phyloP scores from a whole-genome alignment of 2,329 filamentous ascomycete genomes.

The Colletotrichum falcatum region DNA sequence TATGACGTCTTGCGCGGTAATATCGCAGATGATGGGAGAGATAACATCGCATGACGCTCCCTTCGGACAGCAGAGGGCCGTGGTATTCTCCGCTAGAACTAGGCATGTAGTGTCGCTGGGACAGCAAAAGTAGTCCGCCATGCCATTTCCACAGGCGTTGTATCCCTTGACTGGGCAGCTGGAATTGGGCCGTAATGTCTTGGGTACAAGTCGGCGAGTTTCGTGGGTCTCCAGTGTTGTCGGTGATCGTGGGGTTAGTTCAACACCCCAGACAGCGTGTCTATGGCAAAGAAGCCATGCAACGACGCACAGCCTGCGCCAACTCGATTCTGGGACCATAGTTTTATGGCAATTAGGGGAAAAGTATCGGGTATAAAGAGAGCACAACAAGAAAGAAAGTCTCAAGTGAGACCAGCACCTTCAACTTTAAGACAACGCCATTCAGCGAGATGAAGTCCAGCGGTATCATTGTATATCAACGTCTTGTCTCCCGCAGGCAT shows the following conservation, averaged over 20 bases:
- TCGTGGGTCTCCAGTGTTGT: background rate
- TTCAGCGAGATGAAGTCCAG: slow-evolving; percentile 6
- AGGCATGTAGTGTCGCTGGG: slow-evolving; percentile 65
- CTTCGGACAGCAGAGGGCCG: slow-evolving; percentile 76
- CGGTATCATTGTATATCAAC: slow-evolving; percentile 30
- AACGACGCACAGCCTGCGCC: slow-evolving; percentile 22
- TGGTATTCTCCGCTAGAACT: slow-evolving; percentile 70
- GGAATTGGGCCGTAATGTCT: slow-evolving; percentile 11
- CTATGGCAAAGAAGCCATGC: slow-evolving; percentile 19
- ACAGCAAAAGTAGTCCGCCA: slow-evolving; percentile 78
- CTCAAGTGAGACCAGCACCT: background rate
- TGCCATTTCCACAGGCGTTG: slow-evolving; percentile 42
- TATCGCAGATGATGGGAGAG: slow-evolving; percentile 72
- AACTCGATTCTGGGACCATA: slow-evolving; percentile 12
- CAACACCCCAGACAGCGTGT: slow-evolving; percentile 8
- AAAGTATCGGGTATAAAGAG: background rate
- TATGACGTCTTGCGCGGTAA: slow-evolving; percentile 69
- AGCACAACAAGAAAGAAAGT: background rate
- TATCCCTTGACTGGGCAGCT: slow-evolving; percentile 34
- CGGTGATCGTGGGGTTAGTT: slow-evolving; percentile 1
- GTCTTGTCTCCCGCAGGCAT: background rate
- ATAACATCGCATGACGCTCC: slow-evolving; percentile 69
- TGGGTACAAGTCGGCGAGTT: background rate
- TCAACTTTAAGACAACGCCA: slow-evolving; percentile 7
- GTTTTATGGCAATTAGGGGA: background rate